Percentiles rank a stretch among this genome's conserved stretches.
Evolutionary conservation across 140 eudicot species (phyloP).

Genomic region (Erigeron philadelphicus): DNA sequence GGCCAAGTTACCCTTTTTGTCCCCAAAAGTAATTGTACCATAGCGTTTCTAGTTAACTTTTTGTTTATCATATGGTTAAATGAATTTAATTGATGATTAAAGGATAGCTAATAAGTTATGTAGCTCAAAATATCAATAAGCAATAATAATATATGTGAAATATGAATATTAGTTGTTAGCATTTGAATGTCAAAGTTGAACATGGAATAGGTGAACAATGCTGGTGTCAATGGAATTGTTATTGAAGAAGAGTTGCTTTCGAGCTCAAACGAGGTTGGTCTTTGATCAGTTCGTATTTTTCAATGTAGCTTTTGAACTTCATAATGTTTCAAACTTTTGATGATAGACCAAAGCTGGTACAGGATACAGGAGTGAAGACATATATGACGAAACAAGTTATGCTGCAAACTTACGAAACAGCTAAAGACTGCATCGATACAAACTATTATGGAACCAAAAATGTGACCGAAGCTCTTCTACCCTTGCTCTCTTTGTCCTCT

Average conservation of each 20-base stretch:
- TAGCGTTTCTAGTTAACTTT: neutral
- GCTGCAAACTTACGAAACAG: constrained; percentile 17
- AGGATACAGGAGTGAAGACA: neutral
- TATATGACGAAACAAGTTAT: neutral
- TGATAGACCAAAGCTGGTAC: neutral
- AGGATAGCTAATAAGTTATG: neutral
- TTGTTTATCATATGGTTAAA: neutral
- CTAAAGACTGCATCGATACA: constrained; percentile 19
- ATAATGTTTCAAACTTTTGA: neutral
- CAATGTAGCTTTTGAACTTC: neutral
- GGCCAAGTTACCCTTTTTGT: neutral
- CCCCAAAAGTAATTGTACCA: neutral
- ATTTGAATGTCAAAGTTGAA: neutral
- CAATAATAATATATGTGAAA: neutral
- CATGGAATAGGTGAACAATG: constrained; percentile 20
- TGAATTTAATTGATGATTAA: neutral
- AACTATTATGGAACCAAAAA: constrained; percentile 25
- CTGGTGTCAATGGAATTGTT: constrained; percentile 13
- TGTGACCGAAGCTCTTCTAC: constrained; percentile 26
- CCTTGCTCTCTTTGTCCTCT: constrained; percentile 5
- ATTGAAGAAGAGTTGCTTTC: constrained; percentile 7
- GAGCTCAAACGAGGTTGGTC: constrained; percentile 7
- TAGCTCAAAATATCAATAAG: neutral
- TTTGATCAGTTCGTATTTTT: neutral
- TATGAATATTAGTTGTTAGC: neutral